phyloP scores from a whole-genome alignment of 257 asterid species.

The Handroanthus guayacan region DNA sequence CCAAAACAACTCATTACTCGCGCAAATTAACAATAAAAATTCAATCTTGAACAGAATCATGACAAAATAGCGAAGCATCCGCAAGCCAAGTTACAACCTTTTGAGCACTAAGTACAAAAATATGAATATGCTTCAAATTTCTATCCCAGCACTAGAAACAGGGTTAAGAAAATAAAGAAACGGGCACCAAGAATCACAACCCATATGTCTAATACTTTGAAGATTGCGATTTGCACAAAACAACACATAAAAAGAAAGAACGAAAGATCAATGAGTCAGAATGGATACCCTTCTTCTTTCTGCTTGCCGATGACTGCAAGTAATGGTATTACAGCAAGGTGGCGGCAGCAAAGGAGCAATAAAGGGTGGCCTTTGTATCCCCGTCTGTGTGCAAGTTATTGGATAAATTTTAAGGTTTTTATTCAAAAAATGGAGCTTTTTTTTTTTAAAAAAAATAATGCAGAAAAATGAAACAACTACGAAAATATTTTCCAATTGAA shows the following conservation, averaged over 20 bases:
- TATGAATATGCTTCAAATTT: background rate
- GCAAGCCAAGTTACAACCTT: slow-evolving; percentile 17
- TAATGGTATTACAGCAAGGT: background rate
- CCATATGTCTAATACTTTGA: background rate
- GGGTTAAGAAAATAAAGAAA: background rate
- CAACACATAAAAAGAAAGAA: background rate
- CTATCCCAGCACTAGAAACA: background rate
- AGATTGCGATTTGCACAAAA: background rate
- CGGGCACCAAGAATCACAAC: background rate
- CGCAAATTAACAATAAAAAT: background rate
- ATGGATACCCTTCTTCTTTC: slow-evolving; percentile 18
- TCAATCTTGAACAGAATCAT: slow-evolving; percentile 2
- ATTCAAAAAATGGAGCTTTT: background rate
- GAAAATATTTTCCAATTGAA: too few relatives aligned
- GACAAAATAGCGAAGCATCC: background rate
- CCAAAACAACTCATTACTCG: background rate
- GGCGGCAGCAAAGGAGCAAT: slow-evolving; percentile 15
- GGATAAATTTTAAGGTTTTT: too few relatives aligned
- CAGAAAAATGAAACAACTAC: too few relatives aligned
- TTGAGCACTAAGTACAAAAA: slow-evolving; percentile 16
- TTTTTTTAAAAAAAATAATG: slow-evolving; percentile 11
- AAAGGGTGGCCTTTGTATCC: too few relatives aligned
- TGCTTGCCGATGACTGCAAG: background rate
- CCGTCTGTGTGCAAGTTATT: too few relatives aligned
- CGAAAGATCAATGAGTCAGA: background rate